phyloP scores from a whole-genome alignment of 164 flowering plant species.

The Akebia trifoliata region DNA sequence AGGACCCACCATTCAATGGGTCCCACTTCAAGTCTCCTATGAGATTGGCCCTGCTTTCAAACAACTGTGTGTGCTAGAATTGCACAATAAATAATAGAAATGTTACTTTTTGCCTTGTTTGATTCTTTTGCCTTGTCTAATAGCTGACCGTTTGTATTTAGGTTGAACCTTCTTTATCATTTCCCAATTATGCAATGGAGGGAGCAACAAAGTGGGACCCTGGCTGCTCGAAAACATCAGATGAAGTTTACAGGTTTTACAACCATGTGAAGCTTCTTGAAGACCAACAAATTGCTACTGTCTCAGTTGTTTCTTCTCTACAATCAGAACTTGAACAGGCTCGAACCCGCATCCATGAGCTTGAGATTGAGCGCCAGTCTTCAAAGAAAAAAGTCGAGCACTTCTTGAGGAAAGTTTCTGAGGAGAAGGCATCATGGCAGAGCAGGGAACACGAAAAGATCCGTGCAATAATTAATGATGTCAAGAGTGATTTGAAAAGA shows the following conservation, averaged over 20 bases:
- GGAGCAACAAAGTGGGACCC: conserved; percentile 96
- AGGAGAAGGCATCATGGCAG: conserved; percentile 77
- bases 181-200: conserved; percentile 69
- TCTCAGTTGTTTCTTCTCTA: conserved; percentile 53
- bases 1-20: no score
- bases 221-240: conserved; percentile 37
- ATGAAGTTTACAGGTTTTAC: no score
- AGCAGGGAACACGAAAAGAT: conserved; percentile 87
- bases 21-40: no score
- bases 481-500: conserved; percentile 53
- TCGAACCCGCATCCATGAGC: conserved; percentile 58
- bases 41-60: no score
- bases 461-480: conserved; percentile 66
- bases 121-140: no score
- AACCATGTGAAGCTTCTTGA: conserved; percentile 41
- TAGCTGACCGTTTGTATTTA: conserved; percentile 18
- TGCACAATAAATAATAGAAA: no score
- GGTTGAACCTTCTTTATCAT: conserved; percentile 44
- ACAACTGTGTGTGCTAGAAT: no score
- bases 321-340: conserved; percentile 76
- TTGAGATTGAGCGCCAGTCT: conserved; percentile 66
- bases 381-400: conserved; percentile 84
- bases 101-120: no score
- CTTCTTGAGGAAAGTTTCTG: conserved; percentile 66
- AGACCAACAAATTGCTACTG: conserved; percentile 44